Evolutionary conservation across 345 rosid genomes (phyloP).

Genomic region (thale cress (Arabidopsis thaliana)): TAIR10.1 NC_003070.9:5041501-5042000

Average conservation of each 20-base stretch:
- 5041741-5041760: slow-evolving; percentile 3
- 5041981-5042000: neutral
- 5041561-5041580: slow-evolving; percentile 31
- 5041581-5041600: slow-evolving; percentile 24
- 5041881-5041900: slow-evolving; percentile 6
- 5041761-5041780: neutral
- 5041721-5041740: neutral
- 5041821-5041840: neutral
- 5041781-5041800: slow-evolving; percentile 17
- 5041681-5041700: slow-evolving; percentile 25
- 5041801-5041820: neutral
- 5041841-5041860: slow-evolving; percentile 21
- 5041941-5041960: neutral
- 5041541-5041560: slow-evolving; percentile 33
- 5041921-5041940: slow-evolving; percentile 11
- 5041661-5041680: neutral
- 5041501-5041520: slow-evolving; percentile 29
- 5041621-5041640: slow-evolving; percentile 23
- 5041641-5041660: slow-evolving; percentile 11
- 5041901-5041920: neutral
- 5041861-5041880: slow-evolving; percentile 27
- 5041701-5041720: slow-evolving; percentile 23
- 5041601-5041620: slow-evolving; percentile 25
- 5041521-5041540: slow-evolving; percentile 17
- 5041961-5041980: neutral